These are phyloP conservation scores for Ophiostoma montium DNA, from an alignment of 2,329 filamentous ascomycete species.

Conservation along the genomic window DNA sequence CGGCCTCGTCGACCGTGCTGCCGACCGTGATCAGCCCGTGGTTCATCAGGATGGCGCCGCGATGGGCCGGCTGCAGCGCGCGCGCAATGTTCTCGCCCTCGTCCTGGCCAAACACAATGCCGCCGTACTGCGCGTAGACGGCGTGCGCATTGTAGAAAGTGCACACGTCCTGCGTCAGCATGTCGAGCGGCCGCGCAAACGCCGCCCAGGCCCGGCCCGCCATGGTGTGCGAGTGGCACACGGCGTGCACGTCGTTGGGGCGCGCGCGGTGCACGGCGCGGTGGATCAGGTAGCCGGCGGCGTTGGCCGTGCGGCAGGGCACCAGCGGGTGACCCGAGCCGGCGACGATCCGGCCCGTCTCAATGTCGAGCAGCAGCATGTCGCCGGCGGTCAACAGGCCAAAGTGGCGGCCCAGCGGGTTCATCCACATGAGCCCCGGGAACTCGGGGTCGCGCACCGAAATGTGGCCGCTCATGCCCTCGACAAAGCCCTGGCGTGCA, in stretches of 20 bases:
- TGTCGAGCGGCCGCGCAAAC: constrained; percentile 40
- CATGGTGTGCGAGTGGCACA: constrained; percentile 42
- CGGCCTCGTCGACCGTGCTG: constrained; percentile 47
- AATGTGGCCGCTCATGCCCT: constrained; percentile 50
- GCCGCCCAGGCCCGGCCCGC: constrained; percentile 42
- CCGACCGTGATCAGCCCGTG: constrained; percentile 50
- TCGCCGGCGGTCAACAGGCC: constrained; percentile 41
- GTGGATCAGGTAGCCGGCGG: constrained; percentile 46
- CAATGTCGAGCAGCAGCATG: constrained; percentile 40
- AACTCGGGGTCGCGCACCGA: constrained; percentile 43
- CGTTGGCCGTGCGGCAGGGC: constrained; percentile 33
- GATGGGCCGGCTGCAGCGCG: constrained; percentile 30
- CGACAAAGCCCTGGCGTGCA: constrained; percentile 42
- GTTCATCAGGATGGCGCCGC: constrained; percentile 44
- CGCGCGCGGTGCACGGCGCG: constrained; percentile 40
- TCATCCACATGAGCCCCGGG: constrained; percentile 45
- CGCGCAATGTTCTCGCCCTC: constrained; percentile 40
- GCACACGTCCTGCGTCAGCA: constrained; percentile 43
- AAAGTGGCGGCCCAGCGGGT: constrained; percentile 44
- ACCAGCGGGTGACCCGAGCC: constrained; percentile 32
- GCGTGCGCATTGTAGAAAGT: constrained; percentile 42
- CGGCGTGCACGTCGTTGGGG: constrained; percentile 38
- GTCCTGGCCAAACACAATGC: constrained; percentile 40
- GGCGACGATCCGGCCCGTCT: constrained; percentile 38
- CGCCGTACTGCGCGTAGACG: constrained; percentile 43